Conservation (phyloP, 2,329 filamentous ascomycete genomes). For the Microcera coccophila region DNA sequence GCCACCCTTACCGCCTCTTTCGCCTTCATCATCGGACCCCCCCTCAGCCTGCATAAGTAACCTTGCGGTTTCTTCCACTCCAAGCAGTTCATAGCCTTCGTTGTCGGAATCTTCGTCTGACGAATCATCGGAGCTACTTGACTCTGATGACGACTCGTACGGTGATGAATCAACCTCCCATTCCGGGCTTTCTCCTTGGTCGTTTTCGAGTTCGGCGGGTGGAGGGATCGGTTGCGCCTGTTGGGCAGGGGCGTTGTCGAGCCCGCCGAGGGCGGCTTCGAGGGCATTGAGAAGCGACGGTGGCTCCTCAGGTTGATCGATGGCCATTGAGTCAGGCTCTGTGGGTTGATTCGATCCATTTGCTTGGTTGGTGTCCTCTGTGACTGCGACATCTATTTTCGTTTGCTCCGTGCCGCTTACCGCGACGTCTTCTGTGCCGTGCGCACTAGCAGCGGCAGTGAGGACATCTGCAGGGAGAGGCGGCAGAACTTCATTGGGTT, state of each 20-base stretch:
- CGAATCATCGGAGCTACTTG: slow-evolving; percentile 56
- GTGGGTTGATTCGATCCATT: slow-evolving; percentile 6
- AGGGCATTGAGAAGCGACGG: slow-evolving; percentile 41
- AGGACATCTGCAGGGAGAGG: slow-evolving; percentile 34
- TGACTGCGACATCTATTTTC: slow-evolving; percentile 2
- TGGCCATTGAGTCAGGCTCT: slow-evolving; percentile 34
- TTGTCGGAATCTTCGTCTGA: slow-evolving; percentile 57
- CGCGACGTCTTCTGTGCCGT: slow-evolving; percentile 20
- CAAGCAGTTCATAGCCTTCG: slow-evolving; percentile 68
- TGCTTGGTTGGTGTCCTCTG: slow-evolving; percentile 1
- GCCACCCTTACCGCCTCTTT: slow-evolving; percentile 41
- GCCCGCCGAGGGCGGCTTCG: slow-evolving; percentile 42
- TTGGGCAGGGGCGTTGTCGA: slow-evolving; percentile 21
- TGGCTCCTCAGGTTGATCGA: slow-evolving; percentile 35
- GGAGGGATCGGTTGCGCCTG: slow-evolving; percentile 13
- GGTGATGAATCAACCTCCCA: slow-evolving; percentile 82
- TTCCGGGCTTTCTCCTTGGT: slow-evolving; percentile 57
- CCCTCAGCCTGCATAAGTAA: slow-evolving; percentile 81
- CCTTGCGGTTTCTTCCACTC: slow-evolving; percentile 76
- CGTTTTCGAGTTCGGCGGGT: slow-evolving; percentile 28
- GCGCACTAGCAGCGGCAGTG: slow-evolving; percentile 27
- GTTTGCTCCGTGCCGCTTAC: slow-evolving; percentile 5
- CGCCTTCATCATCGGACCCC: slow-evolving; percentile 73
- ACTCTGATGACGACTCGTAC: slow-evolving; percentile 63
- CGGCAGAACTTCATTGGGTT: slow-evolving; percentile 40